phyloP scores from a whole-genome alignment of 2,329 filamentous ascomycete genomes.

The Trichoderma breve region DNA sequence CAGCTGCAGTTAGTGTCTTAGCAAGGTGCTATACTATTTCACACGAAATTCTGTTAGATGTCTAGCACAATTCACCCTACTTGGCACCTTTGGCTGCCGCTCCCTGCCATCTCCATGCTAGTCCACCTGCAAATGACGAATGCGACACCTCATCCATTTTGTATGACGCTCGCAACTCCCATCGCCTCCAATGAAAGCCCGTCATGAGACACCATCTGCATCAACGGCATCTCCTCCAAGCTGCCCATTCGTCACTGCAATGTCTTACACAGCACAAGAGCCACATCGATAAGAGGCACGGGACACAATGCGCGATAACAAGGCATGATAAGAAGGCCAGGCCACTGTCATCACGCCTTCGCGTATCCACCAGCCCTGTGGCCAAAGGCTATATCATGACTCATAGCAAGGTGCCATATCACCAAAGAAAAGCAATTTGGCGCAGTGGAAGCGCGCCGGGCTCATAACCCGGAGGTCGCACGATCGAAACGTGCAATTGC shows the following conservation, averaged over 20 bases:
- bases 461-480: conserved; percentile 33
- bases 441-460: conserved; percentile 33
- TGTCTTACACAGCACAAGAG: neutral
- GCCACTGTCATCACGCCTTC: neutral
- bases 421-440: conserved; percentile 29
- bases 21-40: neutral
- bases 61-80: neutral
- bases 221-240: neutral
- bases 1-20: neutral
- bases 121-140: conserved; percentile 2
- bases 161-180: neutral
- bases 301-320: neutral
- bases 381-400: conserved; percentile 4
- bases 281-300: neutral
- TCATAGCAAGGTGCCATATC: neutral
- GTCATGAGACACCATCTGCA: neutral
- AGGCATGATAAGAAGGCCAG: neutral
- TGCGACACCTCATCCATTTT: conserved; percentile 12
- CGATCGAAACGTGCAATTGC: conserved; percentile 35
- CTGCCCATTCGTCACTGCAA: neutral
- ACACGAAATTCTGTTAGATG: neutral
- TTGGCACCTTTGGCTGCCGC: neutral
- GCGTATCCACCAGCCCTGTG: neutral
- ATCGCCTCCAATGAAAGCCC: conserved; percentile 6
- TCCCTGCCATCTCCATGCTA: neutral